Percentiles rank a stretch among this genome's conserved stretches.
Conservation (phyloP, 2,329 filamentous ascomycete genomes). For the Pyricularia sp. region DNA sequence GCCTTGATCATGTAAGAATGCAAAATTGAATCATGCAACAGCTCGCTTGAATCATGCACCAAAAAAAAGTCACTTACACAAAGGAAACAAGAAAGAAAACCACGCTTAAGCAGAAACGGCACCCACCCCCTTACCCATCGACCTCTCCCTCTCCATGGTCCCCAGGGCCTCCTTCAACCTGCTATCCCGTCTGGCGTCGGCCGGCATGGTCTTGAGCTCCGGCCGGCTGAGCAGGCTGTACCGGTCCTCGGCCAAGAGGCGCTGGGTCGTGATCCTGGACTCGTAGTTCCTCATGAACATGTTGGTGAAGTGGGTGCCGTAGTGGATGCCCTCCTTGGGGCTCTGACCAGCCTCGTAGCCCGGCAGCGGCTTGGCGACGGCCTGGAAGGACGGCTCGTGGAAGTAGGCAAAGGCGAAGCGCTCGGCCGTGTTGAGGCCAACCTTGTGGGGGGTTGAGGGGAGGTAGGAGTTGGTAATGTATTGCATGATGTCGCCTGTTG, state of each 20-base stretch:
- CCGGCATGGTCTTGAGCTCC: slow-evolving; percentile 18
- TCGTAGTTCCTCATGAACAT: slow-evolving; percentile 42
- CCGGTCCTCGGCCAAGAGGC: slow-evolving; percentile 23
- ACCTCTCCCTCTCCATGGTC: not conserved
- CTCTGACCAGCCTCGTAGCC: slow-evolving; percentile 23
- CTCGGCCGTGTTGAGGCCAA: slow-evolving; percentile 36
- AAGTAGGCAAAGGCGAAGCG: slow-evolving; percentile 41
- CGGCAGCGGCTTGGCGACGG: slow-evolving; percentile 31
- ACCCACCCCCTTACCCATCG: not conserved
- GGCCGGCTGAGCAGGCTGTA: slow-evolving; percentile 15
- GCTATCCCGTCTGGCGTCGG: not conserved
- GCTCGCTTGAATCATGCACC: too few species aligned
- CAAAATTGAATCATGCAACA: too few species aligned
- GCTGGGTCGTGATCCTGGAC: slow-evolving; percentile 31
- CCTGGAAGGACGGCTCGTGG: slow-evolving; percentile 39
- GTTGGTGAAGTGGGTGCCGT: slow-evolving; percentile 42
- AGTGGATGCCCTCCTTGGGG: slow-evolving; percentile 31
- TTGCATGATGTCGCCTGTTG: slow-evolving; percentile 39
- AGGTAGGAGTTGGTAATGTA: slow-evolving; percentile 36
- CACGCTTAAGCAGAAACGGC: too few species aligned
- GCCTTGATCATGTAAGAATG: too few species aligned
- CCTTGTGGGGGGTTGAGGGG: slow-evolving; percentile 39
- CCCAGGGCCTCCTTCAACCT: not conserved
- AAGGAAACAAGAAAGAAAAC: too few species aligned
- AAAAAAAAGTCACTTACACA: too few species aligned